A percentile compares a stretch with the other conserved stretches of the same genome.
Evolutionary conservation across 441 rosid genomes (phyloP).

Genomic region (Pelargonium exstipulatum): DNA sequence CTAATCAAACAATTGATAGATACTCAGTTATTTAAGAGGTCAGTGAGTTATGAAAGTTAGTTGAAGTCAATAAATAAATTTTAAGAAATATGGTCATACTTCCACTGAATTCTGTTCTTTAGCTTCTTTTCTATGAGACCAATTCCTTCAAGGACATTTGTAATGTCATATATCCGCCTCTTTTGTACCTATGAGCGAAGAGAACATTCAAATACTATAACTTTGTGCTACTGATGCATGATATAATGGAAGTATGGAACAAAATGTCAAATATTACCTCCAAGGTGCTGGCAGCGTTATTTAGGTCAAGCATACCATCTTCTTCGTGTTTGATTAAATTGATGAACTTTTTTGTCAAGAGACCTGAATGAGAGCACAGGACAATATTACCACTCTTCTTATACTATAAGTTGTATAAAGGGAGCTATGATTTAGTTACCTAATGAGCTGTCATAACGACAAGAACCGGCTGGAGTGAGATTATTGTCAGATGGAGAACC

Average conservation of each 20-base stretch:
- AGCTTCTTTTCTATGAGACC: constrained; percentile 95
- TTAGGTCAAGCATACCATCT: constrained; percentile 92
- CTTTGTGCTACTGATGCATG: constrained; percentile 3
- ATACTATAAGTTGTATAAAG: not conserved
- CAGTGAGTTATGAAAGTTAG: not conserved
- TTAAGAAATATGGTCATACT: constrained; percentile 43
- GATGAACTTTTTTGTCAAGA: constrained; percentile 92
- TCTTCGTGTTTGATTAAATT: constrained; percentile 88
- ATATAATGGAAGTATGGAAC: not conserved
- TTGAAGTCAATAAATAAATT: no score
- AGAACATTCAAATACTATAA: constrained; percentile 24
- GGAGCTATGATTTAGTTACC: constrained; percentile 37
- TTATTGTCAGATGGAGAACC: constrained; percentile 80
- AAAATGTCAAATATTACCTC: constrained; percentile 47
- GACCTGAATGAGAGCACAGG: constrained; percentile 50
- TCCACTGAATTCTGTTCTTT: constrained; percentile 96
- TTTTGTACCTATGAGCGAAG: constrained; percentile 72
- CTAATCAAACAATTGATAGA: constrained; percentile 32
- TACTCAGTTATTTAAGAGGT: not conserved
- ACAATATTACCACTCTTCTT: constrained; percentile 14
- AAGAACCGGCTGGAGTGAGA: constrained; percentile 75
- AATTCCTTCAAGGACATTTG: constrained; percentile 97
- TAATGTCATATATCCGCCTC: constrained; percentile 93
- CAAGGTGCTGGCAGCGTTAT: constrained; percentile 86
- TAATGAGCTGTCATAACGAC: constrained; percentile 97